A percentile compares a stretch with the other conserved stretches of the same genome.
phyloP scores from a whole-genome alignment of 2,329 filamentous ascomycete genomes.

The Trichoderma sp. region DNA sequence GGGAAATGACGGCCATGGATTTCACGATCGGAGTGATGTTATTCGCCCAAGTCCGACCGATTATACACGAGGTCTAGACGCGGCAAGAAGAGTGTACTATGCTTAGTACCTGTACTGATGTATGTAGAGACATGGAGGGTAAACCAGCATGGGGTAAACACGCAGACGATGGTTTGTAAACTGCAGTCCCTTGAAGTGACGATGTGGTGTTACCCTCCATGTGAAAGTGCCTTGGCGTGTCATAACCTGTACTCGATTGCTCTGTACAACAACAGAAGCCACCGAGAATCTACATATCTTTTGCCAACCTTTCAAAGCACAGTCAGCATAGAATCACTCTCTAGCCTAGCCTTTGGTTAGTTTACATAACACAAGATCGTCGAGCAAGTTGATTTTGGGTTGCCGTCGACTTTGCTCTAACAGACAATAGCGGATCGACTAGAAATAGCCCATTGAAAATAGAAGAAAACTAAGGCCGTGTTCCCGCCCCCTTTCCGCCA shows the following conservation, averaged over 20 bases:
- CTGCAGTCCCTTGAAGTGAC: not conserved
- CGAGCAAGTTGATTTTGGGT: not conserved
- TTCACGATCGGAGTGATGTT: not conserved
- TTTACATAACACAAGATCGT: not conserved
- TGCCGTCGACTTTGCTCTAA: not conserved
- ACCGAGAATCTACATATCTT: not conserved
- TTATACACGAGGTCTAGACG: not conserved
- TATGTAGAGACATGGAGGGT: not conserved
- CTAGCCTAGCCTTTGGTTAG: not conserved
- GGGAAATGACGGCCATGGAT: not conserved
- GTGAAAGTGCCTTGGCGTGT: not conserved
- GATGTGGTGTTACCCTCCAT: not conserved
- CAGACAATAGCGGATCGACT: not conserved
- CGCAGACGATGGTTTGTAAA: not conserved
- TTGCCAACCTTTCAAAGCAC: not conserved
- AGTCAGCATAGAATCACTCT: not conserved
- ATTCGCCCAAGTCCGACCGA: not conserved
- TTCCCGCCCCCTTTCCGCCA: not conserved
- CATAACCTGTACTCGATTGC: not conserved
- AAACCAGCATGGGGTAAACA: not conserved
- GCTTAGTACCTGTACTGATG: not conserved
- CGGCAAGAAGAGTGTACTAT: not conserved
- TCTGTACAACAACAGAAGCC: not conserved
- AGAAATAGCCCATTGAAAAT: not conserved
- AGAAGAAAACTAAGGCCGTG: not conserved